phyloP scores from a whole-genome alignment of 495 filamentous ascomycete species.

The Beverwykella pulmonaria region DNA sequence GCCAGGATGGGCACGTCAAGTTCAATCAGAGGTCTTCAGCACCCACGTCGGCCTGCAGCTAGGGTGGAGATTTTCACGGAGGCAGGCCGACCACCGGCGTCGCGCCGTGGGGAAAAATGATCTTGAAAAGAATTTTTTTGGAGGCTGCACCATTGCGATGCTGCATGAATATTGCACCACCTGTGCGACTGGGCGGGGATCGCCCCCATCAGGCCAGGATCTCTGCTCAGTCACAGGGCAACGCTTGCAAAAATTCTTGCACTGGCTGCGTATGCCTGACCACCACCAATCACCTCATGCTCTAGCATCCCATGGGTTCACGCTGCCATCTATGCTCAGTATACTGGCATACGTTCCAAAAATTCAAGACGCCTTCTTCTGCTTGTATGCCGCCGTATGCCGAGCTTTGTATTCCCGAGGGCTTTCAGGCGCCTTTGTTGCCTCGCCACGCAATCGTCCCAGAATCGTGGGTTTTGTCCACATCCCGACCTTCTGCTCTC shows the following conservation, averaged over 20 bases:
- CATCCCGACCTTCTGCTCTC: conserved; percentile 69
- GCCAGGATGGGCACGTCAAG: background rate
- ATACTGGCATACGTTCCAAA: background rate
- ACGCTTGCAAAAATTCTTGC: conserved; percentile 15
- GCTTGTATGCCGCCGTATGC: conserved; percentile 55
- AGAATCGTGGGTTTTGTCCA: conserved; percentile 57
- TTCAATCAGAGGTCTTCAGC: background rate
- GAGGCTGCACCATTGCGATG: conserved; percentile 10
- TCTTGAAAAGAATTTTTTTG: conserved; percentile 14
- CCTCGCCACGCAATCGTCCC: conserved; percentile 35
- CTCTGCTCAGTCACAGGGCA: conserved; percentile 28
- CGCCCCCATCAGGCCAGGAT: background rate
- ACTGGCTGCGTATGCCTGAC: conserved; percentile 12
- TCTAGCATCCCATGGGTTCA: background rate
- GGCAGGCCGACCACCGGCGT: conserved; percentile 19
- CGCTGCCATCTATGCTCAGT: background rate
- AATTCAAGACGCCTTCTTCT: conserved; percentile 40
- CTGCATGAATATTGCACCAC: conserved; percentile 29
- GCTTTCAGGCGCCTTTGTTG: conserved; percentile 64
- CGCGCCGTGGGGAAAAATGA: conserved; percentile 12
- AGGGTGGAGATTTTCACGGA: conserved; percentile 1
- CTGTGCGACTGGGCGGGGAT: conserved; percentile 1
- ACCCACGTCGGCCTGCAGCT: conserved; percentile 5
- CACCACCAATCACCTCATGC: conserved; percentile 12
- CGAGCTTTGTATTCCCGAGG: conserved; percentile 84